Conservation (phyloP, 139 green algal species). For the Closterium sp. region DNA sequence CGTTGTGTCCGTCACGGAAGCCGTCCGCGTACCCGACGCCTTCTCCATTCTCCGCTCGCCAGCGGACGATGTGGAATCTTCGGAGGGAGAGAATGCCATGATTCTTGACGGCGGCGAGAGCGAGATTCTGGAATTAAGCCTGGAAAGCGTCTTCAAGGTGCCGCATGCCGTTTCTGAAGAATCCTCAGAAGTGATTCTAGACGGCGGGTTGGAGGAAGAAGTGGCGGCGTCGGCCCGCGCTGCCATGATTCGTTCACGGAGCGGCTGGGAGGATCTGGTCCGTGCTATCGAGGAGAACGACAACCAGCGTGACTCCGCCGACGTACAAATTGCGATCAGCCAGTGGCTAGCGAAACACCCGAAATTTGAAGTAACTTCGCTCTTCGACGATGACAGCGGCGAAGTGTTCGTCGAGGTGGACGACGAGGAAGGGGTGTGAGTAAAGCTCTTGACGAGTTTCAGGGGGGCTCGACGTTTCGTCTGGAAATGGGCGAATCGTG, state of each 20-base stretch:
- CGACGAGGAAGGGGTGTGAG: not conserved
- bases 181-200: not conserved
- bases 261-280: not conserved
- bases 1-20: not conserved
- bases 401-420: not conserved
- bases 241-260: not conserved
- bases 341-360: not conserved
- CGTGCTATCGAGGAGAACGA: not conserved
- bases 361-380: not conserved
- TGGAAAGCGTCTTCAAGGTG: not conserved
- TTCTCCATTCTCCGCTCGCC: not conserved
- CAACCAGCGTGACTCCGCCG: not conserved
- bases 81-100: not conserved
- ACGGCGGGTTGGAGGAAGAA: not conserved
- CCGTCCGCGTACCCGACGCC: not conserved
- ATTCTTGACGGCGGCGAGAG: not conserved
- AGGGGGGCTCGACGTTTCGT: not conserved
- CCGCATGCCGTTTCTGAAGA: not conserved
- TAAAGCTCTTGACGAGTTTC: not conserved
- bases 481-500: not conserved
- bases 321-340: not conserved
- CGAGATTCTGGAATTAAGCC: not conserved
- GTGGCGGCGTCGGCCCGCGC: not conserved
- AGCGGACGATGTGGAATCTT: not conserved
- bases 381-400: not conserved